Evolutionary conservation across 805 yeast species (phyloP).

Genomic region (Metschnikowia arizonensis): DNA sequence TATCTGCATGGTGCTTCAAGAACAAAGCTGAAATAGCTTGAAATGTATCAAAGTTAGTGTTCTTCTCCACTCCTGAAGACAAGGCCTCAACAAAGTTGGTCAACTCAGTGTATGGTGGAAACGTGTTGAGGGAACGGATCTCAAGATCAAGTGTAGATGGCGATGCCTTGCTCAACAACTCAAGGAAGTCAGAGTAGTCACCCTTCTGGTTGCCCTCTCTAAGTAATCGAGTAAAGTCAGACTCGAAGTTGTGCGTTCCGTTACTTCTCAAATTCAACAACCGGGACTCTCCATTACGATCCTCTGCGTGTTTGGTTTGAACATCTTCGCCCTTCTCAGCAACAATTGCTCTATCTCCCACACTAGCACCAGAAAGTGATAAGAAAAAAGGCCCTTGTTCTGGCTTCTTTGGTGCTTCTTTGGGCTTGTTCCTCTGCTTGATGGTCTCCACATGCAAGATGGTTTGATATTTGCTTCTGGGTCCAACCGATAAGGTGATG

Average conservation of each 20-base stretch:
- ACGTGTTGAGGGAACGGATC: conserved; percentile 67
- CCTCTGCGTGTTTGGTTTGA: conserved; percentile 15
- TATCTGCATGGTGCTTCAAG: conserved; percentile 78
- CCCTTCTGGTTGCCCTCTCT: conserved; percentile 44
- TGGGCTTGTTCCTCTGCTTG: conserved; percentile 83
- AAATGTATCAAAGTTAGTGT: conserved; percentile 66
- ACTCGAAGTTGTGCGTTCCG: conserved; percentile 54
- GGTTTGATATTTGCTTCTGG: conserved; percentile 76
- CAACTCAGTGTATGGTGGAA: conserved; percentile 66
- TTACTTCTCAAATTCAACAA: conserved; percentile 33
- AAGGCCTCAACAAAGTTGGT: conserved; percentile 64
- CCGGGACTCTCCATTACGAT: conserved; percentile 27
- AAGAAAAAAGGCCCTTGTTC: conserved; percentile 79
- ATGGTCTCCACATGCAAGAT: conserved; percentile 78
- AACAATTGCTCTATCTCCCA: conserved; percentile 63
- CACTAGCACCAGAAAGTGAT: conserved; percentile 57
- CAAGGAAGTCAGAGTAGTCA: conserved; percentile 50
- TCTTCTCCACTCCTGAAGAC: conserved; percentile 50
- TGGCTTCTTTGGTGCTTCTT: conserved; percentile 81
- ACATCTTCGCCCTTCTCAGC: conserved; percentile 33
- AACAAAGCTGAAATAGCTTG: conserved; percentile 79
- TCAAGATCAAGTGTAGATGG: conserved; percentile 84
- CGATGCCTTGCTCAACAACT: conserved; percentile 53
- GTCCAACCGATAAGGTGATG: conserved; percentile 70
- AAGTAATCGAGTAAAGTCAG: conserved; percentile 63